Evolutionary conservation across 176 grass and related monocot species (phyloP), one percentile per base, ranked within the genome.

Genomic region (Miscanthus lutarioriparius): DNA sequence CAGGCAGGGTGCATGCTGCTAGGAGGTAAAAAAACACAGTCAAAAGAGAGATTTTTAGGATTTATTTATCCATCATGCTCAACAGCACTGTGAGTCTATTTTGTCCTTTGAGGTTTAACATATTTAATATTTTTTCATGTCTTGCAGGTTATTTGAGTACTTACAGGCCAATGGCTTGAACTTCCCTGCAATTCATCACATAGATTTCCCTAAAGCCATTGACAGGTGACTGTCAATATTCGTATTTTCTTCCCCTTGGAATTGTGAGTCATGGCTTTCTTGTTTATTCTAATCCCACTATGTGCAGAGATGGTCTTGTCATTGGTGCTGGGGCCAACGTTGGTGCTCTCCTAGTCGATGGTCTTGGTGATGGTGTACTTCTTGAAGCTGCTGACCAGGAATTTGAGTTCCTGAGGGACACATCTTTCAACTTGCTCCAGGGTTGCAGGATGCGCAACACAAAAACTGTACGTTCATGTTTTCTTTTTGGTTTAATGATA

Each of bases 401-500:
- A 36, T 91, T 96, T 69, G 96, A 94, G 43, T 96, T 96, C 75
- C 80, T 99, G 83, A 90, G 96, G 79, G 90, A 92, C 76, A 99
- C 96, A 75, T 96, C 96, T 72, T 96, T 99, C 89, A 99, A 99
- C 79, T 85, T 99, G 80, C 87, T 99, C 70, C 96, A 96, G 88
- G 93, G 93, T 72, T 99, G 96, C 91, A 95, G 93, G 79, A 99
- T 99, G 93, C 91, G 96, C 89, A 99, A 96, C 91, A 99, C 96
- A 77, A 99, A 99, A 94, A 99, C 96, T 9, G 91, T 99, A 92
- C 7, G 91, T 87, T 66, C 0, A 65, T 83, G 28, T 28, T 56
- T 48, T 80, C 3, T 51, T 62, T 37, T 83, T 11, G 22, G 28
- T 49, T 74, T 75, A 30, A 17, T 41, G 62, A 80, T 26, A 67